phyloP scores from a whole-genome alignment of 2,329 filamentous ascomycete species.

The Botryosphaeria agaves region DNA sequence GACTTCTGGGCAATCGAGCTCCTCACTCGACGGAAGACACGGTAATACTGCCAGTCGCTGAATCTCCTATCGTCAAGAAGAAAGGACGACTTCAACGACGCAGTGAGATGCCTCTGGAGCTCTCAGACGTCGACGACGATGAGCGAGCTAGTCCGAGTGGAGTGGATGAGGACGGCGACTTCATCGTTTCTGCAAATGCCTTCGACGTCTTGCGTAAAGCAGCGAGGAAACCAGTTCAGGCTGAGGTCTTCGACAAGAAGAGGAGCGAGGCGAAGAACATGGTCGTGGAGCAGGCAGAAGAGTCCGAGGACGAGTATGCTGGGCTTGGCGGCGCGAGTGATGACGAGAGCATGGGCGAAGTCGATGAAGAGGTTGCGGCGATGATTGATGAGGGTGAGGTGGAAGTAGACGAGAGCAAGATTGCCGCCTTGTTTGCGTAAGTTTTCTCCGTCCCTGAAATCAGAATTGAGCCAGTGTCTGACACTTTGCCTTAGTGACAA shows the following conservation, averaged over 20 bases:
- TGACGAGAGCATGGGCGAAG: conserved; percentile 64
- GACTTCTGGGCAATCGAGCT: no score
- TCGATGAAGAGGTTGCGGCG: conserved; percentile 56
- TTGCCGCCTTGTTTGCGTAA: conserved; percentile 82
- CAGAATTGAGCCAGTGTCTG: conserved; percentile 8
- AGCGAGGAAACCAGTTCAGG: conserved; percentile 35
- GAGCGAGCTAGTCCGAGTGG: conserved; percentile 6
- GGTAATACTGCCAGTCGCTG: conserved; percentile 36
- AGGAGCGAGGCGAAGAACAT: conserved; percentile 75
- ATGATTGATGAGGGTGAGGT: conserved; percentile 79
- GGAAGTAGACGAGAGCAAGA: conserved; percentile 58
- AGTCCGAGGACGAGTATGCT: conserved; percentile 96
- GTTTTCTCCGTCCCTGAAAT: conserved; percentile 20
- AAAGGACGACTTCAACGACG: conserved; percentile 39
- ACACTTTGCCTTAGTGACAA: conserved; percentile 44
- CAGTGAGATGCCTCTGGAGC: conserved; percentile 18
- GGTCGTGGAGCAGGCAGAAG: conserved; percentile 85
- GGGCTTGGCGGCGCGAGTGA: conserved; percentile 81
- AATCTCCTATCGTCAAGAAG: conserved; percentile 48
- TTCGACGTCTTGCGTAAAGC: conserved; percentile 58
- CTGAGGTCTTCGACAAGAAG: conserved; percentile 58
- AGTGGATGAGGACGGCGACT: conserved; percentile 10
- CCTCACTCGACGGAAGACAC: conserved; percentile 58
- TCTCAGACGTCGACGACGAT: conserved; percentile 26
- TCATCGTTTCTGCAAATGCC: conserved; percentile 31